A percentile compares a stretch with the other conserved stretches of the same genome.
These are phyloP conservation scores for Umbelopsis isabellina DNA, from an alignment of 192 early-diverging fungal species.

Conservation along the genomic window DNA sequence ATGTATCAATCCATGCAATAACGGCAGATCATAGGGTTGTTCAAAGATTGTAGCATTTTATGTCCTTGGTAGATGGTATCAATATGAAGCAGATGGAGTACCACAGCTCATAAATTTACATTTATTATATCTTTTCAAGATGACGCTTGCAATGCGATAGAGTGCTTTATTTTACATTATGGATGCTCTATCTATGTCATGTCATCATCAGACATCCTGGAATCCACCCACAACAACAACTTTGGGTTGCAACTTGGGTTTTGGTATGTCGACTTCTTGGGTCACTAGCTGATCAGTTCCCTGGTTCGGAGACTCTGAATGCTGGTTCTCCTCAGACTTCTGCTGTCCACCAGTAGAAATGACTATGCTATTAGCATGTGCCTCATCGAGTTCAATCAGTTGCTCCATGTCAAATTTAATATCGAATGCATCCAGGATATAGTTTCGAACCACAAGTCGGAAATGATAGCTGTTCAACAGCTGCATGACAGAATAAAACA, in stretches of 20 bases:
- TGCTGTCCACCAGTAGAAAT: background rate
- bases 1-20: too few species aligned
- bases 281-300: background rate
- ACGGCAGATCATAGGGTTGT: too few species aligned
- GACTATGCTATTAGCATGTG: slow-evolving; percentile 13
- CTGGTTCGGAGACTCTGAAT: too few species aligned
- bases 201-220: background rate
- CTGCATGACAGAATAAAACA: slow-evolving; percentile 66
- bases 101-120: too few species aligned
- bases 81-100: too few species aligned
- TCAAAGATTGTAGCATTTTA: too few species aligned
- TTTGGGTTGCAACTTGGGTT: slow-evolving; percentile 16
- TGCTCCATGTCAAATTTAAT: slow-evolving; percentile 54
- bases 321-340: background rate
- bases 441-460: slow-evolving; percentile 70
- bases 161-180: background rate
- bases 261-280: slow-evolving; percentile 22
- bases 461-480: slow-evolving; percentile 72
- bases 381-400: slow-evolving; percentile 46
- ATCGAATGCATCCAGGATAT: slow-evolving; percentile 80
- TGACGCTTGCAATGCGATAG: too few species aligned
- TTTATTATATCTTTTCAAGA: too few species aligned
- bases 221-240: background rate
- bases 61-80: too few species aligned
- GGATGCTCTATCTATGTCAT: background rate